Evolutionary conservation across 306 rosid genomes (phyloP), one percentile per base, ranked within the genome.

Genomic region (Gleditsia sinensis): DNA sequence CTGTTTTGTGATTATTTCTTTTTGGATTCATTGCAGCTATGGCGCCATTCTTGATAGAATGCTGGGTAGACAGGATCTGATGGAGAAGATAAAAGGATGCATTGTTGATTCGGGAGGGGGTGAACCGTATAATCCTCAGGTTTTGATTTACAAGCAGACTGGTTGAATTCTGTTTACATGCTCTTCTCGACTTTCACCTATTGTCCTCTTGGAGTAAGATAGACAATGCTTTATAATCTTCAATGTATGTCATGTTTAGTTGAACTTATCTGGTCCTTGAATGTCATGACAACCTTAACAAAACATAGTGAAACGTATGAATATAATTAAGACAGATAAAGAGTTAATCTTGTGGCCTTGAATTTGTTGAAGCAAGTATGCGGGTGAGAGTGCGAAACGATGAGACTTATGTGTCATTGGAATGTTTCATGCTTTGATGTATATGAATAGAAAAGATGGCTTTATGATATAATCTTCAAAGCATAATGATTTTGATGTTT

Each of bases 71-170:
- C 67, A 82, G 67, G 92, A 87, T 33, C 55, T 90, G 72, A 71
- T 86, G 76, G 84, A 86, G 59, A 91, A 84, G 90, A 83, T 91
- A 53, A 90, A 81, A 69, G 98, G 93, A 50, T 88, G 93, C 84
- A 67, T 91, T 70, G 84, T 92, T 82, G 96, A 91, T 90, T 94
- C 98, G 3, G 96, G 96, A 39, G 98, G 91, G 17, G 98, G 87
- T 0, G 95, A 79, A 3, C 96, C 97, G 11, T 91, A 85, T 78
- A 78, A 86, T 88, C 95, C 96, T 13, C 84, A 92, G 97, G 97
- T 94, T 56, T 57, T 66, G 19, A n/a, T 43, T 28, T 43, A 3
- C 12, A 7, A 58, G 53, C 56, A 0, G 19, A 40, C 39, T 42
- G 3, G 14, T 17, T 67, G 23, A 19, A 13, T 56, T 21, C 69